These are phyloP conservation scores for Blastobotrys attinorum DNA, from an alignment of 805 yeast species.

Conservation along the genomic window DNA sequence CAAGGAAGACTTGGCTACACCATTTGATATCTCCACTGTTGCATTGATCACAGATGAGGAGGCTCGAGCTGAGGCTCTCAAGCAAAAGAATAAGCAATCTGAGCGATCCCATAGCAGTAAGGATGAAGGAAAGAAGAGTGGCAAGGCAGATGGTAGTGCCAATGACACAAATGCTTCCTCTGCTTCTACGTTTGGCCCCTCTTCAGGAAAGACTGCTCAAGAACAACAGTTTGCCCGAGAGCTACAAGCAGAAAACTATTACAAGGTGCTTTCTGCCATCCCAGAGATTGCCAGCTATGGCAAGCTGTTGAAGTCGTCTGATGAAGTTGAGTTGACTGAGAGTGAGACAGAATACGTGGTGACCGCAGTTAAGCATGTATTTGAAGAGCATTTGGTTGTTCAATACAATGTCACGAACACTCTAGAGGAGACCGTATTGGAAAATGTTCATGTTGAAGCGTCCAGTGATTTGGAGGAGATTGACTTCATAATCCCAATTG, in stretches of 20 bases:
- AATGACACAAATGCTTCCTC: no score
- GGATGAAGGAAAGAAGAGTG: constrained; percentile 38
- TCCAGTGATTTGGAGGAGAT: constrained; percentile 59
- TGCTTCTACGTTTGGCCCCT: no score
- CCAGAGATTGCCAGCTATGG: constrained; percentile 75
- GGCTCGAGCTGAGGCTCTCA: constrained; percentile 28
- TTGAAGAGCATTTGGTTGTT: constrained; percentile 60
- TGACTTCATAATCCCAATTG: constrained; percentile 68
- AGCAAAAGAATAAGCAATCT: constrained; percentile 40
- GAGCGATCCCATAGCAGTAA: constrained; percentile 52
- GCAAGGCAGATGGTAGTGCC: no score
- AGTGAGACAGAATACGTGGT: constrained; percentile 90
- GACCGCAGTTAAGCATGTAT: constrained; percentile 73
- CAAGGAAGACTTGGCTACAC: constrained; percentile 35
- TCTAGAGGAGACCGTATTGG: constrained; percentile 65
- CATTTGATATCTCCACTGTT: constrained; percentile 66
- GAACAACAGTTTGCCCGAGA: constrained; percentile 19
- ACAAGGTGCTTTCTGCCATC: constrained; percentile 59
- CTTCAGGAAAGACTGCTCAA: constrained; percentile 18
- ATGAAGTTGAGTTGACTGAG: constrained; percentile 67
- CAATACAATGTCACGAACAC: constrained; percentile 86
- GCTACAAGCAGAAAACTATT: constrained; percentile 34
- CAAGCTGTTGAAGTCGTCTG: constrained; percentile 61
- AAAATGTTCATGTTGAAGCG: constrained; percentile 65
- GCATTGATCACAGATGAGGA: constrained; percentile 40